Evolutionary conservation across 768 basidiomycete species (phyloP).

Genomic region (Chlorophyllum brunneum): DNA sequence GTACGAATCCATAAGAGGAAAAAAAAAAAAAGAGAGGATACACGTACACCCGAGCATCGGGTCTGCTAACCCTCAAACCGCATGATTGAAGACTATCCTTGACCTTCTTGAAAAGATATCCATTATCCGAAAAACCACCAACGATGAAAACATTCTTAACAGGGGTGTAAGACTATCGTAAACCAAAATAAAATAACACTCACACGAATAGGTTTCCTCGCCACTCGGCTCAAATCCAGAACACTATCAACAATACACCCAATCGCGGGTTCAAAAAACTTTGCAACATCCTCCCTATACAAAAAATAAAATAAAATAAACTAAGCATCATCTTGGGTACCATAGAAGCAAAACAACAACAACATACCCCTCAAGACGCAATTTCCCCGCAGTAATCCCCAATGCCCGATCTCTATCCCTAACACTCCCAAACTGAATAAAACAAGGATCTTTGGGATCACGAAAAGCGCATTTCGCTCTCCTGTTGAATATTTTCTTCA

Average conservation of each 20-base stretch:
- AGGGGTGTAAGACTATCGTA: slow-evolving; percentile 15
- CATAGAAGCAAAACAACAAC: not conserved
- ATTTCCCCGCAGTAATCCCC: slow-evolving; percentile 36
- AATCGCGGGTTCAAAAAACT: slow-evolving; percentile 33
- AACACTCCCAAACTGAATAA: slow-evolving; percentile 36
- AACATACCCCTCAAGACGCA: slow-evolving; percentile 31
- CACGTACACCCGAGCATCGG: slow-evolving; percentile 31
- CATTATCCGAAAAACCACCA: slow-evolving; percentile 48
- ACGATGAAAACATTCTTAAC: slow-evolving; percentile 36
- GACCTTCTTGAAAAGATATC: slow-evolving; percentile 39
- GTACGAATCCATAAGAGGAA: slow-evolving; percentile 25
- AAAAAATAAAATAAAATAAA: not conserved
- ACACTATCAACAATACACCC: slow-evolving; percentile 29
- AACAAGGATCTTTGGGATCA: slow-evolving; percentile 28
- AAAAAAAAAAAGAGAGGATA: not conserved
- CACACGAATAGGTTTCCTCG: slow-evolving; percentile 26
- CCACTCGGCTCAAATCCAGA: slow-evolving; percentile 16
- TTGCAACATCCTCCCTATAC: slow-evolving; percentile 25
- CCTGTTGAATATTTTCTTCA: slow-evolving; percentile 37
- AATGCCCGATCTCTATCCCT: slow-evolving; percentile 32
- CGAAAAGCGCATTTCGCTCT: slow-evolving; percentile 37
- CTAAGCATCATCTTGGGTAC: no score
- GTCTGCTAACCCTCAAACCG: slow-evolving; percentile 35
- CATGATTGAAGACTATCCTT: slow-evolving; percentile 28
- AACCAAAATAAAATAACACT: not conserved